These are phyloP conservation scores for Amniculicola lignicola DNA, from an alignment of 495 filamentous ascomycete species.

Conservation along the genomic window DNA sequence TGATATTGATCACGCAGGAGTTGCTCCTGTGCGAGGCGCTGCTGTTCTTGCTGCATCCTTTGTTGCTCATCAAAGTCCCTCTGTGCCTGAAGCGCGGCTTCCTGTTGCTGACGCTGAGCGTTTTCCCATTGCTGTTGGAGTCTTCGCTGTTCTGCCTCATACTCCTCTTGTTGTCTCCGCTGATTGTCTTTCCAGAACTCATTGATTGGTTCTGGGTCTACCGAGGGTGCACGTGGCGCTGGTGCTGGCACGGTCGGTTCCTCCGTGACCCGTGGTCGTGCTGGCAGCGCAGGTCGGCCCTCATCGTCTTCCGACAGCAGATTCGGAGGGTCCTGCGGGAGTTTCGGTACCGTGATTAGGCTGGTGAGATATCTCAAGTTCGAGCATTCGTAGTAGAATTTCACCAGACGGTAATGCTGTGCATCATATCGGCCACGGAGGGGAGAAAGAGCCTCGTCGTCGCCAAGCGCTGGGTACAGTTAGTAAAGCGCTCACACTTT, in stretches of 20 bases:
- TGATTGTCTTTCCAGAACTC: constrained; percentile 98
- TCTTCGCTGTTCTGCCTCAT: constrained; percentile 85
- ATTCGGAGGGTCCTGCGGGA: constrained; percentile 88
- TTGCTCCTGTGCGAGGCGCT: constrained; percentile 85
- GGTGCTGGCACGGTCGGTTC: constrained; percentile 68
- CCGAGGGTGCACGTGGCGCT: constrained; percentile 52
- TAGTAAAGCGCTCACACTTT: too few relatives aligned
- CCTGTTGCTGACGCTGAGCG: constrained; percentile 73
- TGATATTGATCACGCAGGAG: constrained; percentile 81
- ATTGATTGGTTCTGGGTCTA: constrained; percentile 90
- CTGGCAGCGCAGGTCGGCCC: constrained; percentile 70
- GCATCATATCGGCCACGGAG: constrained; percentile 85
- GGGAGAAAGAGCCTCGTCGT: constrained; percentile 90
- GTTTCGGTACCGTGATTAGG: constrained; percentile 90
- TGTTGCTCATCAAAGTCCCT: constrained; percentile 95
- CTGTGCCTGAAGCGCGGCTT: constrained; percentile 77
- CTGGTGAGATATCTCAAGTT: constrained; percentile 94
- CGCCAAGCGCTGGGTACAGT: constrained; percentile 67
- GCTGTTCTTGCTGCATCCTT: constrained; percentile 79
- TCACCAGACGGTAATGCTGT: constrained; percentile 91
- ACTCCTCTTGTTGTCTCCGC: constrained; percentile 84
- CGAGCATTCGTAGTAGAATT: constrained; percentile 98
- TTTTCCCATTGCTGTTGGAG: constrained; percentile 77
- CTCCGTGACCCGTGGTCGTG: constrained; percentile 65
- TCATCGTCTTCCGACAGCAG: constrained; percentile 76